Conservation (phyloP, 2,329 filamentous ascomycete species). For the Colletotrichum caudatum region DNA sequence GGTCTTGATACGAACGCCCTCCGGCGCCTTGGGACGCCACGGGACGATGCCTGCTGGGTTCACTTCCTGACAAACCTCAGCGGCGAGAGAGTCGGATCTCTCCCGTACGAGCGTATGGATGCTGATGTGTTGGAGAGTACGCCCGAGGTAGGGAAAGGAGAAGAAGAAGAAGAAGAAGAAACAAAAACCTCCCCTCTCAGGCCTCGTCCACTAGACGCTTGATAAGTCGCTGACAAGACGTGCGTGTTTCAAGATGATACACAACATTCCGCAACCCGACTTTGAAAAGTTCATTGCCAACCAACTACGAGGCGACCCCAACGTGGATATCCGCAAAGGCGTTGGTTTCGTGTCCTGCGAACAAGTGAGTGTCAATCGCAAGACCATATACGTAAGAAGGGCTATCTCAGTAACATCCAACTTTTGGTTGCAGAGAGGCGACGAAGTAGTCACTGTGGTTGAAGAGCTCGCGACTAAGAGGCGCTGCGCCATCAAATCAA, state of each 20-base stretch:
- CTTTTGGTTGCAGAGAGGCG: constrained; percentile 37
- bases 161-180: too few species aligned
- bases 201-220: background rate
- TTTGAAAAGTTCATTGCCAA: constrained; percentile 51
- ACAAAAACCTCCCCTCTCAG: too few species aligned
- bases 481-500: constrained; percentile 48
- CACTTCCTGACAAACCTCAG: constrained; percentile 39
- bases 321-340: constrained; percentile 50
- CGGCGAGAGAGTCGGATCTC: constrained; percentile 32
- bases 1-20: constrained; percentile 33
- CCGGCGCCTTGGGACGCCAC: constrained; percentile 25
- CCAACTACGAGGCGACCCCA: constrained; percentile 44
- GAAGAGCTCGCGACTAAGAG: constrained; percentile 47
- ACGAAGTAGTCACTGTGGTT: constrained; percentile 47
- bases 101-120: constrained; percentile 41
- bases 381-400: background rate
- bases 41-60: constrained; percentile 38
- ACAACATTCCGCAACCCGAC: constrained; percentile 56
- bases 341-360: constrained; percentile 51
- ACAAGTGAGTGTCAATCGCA: constrained; percentile 45
- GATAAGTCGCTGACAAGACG: background rate
- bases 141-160: constrained; percentile 39
- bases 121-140: constrained; percentile 33
- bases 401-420: too few species aligned
- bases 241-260: constrained; percentile 50